Percentiles rank a stretch among this genome's conserved stretches.
Evolutionary conservation across 1,284 basidiomycete genomes (phyloP).

Genomic region (Tilletiopsis washingtonensis): DNA sequence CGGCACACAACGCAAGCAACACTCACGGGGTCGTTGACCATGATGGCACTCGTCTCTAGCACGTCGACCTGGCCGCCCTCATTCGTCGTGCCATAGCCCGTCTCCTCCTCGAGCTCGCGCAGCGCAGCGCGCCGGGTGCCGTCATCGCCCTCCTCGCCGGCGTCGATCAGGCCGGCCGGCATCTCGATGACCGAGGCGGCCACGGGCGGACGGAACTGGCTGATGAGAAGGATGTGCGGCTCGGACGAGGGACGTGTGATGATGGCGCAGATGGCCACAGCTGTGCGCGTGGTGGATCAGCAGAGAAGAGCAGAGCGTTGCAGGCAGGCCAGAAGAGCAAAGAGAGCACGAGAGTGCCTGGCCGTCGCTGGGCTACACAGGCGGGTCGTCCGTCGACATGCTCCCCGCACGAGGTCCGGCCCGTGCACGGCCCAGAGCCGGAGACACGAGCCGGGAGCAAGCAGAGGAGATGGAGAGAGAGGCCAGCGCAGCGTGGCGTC

Average conservation of each 20-base stretch:
- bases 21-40: slow-evolving; percentile 35
- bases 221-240: slow-evolving; percentile 36
- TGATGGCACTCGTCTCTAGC: slow-evolving; percentile 21
- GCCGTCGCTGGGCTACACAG: too few relatives aligned
- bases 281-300: not conserved
- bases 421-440: too few relatives aligned
- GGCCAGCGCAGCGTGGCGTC: too few relatives aligned
- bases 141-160: slow-evolving; percentile 35
- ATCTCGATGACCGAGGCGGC: slow-evolving; percentile 40
- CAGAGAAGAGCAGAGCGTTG: not conserved
- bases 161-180: slow-evolving; percentile 45
- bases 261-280: slow-evolving; percentile 42
- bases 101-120: slow-evolving; percentile 42
- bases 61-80: slow-evolving; percentile 28
- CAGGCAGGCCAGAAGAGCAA: too few relatives aligned
- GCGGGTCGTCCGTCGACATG: too few relatives aligned
- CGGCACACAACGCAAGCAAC: too few relatives aligned
- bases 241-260: slow-evolving; percentile 30
- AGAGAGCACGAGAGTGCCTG: not conserved
- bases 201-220: slow-evolving; percentile 36
- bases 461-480: too few relatives aligned
- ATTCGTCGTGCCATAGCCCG: slow-evolving; percentile 36
- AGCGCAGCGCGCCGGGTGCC: slow-evolving; percentile 37
- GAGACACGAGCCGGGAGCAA: too few relatives aligned
- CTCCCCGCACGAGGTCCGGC: too few relatives aligned